phyloP scores from a whole-genome alignment of 208 protist genomes.

The Crithidia brevicula region DNA sequence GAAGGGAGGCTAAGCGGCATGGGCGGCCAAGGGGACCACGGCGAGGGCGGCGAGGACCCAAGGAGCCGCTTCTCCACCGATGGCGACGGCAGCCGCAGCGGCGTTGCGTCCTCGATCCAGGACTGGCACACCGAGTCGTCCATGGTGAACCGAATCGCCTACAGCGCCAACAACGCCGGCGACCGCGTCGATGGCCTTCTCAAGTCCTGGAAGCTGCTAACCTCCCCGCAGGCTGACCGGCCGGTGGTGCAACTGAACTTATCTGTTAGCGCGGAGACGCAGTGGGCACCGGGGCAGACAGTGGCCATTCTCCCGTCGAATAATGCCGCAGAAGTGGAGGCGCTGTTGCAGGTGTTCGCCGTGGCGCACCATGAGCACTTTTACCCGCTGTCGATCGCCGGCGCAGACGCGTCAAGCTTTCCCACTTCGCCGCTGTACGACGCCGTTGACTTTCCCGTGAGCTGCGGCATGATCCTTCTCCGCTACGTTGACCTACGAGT shows the following conservation, averaged over 20 bases:
- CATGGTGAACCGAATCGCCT: slow-evolving; percentile 22
- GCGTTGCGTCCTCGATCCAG: slow-evolving; percentile 6
- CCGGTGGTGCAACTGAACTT: slow-evolving; percentile 49
- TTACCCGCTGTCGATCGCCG: slow-evolving; percentile 32
- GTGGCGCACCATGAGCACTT: slow-evolving; percentile 40
- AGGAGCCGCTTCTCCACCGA: background rate
- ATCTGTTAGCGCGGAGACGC: slow-evolving; percentile 22
- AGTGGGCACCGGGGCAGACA: slow-evolving; percentile 67
- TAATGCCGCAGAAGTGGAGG: slow-evolving; percentile 34
- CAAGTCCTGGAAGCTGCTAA: slow-evolving; percentile 40
- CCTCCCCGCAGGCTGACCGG: slow-evolving; percentile 11
- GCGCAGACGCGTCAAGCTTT: slow-evolving; percentile 29
- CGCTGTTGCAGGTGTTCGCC: slow-evolving; percentile 42
- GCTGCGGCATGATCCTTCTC: slow-evolving; percentile 39
- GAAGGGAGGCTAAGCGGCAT: no score
- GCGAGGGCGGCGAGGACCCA: slow-evolving; percentile 20
- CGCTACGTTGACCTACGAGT: slow-evolving; percentile 55
- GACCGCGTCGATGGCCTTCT: slow-evolving; percentile 33
- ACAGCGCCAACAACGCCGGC: slow-evolving; percentile 22
- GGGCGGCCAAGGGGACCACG: background rate
- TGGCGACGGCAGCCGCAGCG: background rate
- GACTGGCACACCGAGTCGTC: slow-evolving; percentile 22
- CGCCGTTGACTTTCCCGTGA: slow-evolving; percentile 52
- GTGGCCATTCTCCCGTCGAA: slow-evolving; percentile 62
- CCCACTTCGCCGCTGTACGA: slow-evolving; percentile 54